A percentile compares a stretch with the other conserved stretches of the same genome.
Conservation (phyloP, 202 grass and related monocot species). For the Hordeum pubiflorum region DNA sequence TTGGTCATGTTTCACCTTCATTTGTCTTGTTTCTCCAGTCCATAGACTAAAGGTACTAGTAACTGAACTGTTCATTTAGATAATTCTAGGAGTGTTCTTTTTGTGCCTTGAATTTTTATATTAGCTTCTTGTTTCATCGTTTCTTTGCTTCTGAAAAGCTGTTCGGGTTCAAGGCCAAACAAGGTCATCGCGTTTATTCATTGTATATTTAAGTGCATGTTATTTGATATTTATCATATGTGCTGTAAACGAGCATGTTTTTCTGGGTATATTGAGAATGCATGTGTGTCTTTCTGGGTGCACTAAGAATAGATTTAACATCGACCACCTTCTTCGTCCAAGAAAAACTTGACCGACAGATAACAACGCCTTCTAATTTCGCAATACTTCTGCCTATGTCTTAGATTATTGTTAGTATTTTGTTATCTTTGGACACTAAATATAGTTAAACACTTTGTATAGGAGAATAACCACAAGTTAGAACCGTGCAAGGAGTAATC, state of each 20-base stretch:
- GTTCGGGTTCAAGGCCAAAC: not conserved
- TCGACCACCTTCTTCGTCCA: not conserved
- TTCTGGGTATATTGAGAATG: slow-evolving; percentile 1
- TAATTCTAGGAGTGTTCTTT: not conserved
- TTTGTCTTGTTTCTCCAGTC: not conserved
- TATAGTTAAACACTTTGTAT: slow-evolving; percentile 16
- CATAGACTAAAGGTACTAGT: not conserved
- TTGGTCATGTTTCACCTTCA: not conserved
- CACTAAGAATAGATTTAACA: slow-evolving; percentile 6
- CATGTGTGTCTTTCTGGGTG: not conserved
- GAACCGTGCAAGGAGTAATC: not conserved
- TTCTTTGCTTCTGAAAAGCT: not conserved
- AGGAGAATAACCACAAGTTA: slow-evolving; percentile 19
- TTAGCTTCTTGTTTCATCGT: not conserved
- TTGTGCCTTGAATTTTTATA: not conserved
- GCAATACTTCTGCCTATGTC: not conserved
- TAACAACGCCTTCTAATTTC: not conserved
- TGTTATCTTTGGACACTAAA: slow-evolving; percentile 11
- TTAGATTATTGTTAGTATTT: slow-evolving; percentile 10
- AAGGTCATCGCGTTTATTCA: not conserved
- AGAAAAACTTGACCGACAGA: not conserved
- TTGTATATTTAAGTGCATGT: not conserved
- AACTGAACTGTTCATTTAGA: not conserved
- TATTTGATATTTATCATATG: not conserved
- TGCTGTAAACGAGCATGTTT: not conserved